A percentile compares a stretch with the other conserved stretches of the same genome.
phyloP scores from a whole-genome alignment of 2,329 filamentous ascomycete species.

The Blastomyces parvus region DNA sequence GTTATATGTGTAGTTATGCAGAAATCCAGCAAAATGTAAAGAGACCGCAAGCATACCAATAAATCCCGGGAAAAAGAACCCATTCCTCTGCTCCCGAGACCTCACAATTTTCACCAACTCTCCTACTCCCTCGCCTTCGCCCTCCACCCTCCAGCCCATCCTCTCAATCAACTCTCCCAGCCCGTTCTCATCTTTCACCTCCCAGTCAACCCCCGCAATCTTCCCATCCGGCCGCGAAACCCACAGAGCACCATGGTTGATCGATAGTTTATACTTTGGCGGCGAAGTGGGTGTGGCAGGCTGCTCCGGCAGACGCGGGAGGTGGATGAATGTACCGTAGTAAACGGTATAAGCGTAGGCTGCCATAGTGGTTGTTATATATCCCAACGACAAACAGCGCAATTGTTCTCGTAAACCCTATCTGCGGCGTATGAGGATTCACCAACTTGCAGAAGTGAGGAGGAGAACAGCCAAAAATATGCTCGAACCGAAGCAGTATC shows the following conservation, averaged over 20 bases:
- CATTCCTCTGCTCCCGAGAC: constrained; percentile 33
- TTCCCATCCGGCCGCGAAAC: constrained; percentile 27
- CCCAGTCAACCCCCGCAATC: constrained; percentile 30
- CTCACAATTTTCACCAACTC: constrained; percentile 25
- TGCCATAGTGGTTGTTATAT: background rate
- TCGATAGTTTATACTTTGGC: constrained; percentile 43
- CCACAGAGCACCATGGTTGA: constrained; percentile 42
- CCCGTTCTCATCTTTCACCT: constrained; percentile 19
- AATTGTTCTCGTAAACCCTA: background rate
- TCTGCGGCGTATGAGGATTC: background rate
- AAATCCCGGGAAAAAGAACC: constrained; percentile 41
- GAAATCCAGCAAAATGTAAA: background rate
- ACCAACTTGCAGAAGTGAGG: too few relatives aligned
- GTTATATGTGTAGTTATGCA: background rate
- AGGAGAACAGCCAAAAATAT: background rate
- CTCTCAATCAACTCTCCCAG: constrained; percentile 22
- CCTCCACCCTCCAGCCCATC: constrained; percentile 25
- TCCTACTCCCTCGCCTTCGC: constrained; percentile 10
- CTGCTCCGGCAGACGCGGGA: constrained; percentile 40
- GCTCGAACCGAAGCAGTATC: background rate
- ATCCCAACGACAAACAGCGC: background rate
- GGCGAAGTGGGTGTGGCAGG: constrained; percentile 40
- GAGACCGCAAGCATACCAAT: constrained; percentile 28
- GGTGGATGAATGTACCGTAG: constrained; percentile 53
- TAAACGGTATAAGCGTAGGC: constrained; percentile 39